Evolutionary conservation across 1,139 yeast species (phyloP).

Genomic region (Diutina sp.): DNA sequence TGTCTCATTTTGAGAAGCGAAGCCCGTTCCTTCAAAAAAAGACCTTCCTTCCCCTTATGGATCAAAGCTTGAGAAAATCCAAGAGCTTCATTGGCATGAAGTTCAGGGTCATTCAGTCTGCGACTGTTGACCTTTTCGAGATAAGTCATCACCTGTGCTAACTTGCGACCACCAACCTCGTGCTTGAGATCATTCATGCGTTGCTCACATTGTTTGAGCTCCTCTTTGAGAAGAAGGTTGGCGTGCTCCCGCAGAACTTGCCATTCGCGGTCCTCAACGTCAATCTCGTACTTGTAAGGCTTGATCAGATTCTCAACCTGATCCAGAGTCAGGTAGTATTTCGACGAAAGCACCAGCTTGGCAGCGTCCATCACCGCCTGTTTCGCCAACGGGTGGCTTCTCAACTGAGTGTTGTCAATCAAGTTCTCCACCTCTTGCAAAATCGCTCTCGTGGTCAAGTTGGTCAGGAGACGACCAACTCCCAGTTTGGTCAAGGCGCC

Average conservation of each 20-base stretch:
- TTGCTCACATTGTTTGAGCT: slow-evolving; percentile 67
- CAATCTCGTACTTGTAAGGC: slow-evolving; percentile 95
- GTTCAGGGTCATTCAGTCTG: slow-evolving; percentile 12
- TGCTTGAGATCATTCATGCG: slow-evolving; percentile 51
- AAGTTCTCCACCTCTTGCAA: slow-evolving; percentile 66
- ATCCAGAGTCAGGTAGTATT: slow-evolving; percentile 88
- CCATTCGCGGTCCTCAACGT: slow-evolving; percentile 95
- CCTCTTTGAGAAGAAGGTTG: slow-evolving; percentile 62
- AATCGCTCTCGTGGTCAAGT: slow-evolving; percentile 68
- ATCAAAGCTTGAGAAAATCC: slow-evolving; percentile 68
- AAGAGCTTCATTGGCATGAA: slow-evolving; percentile 45
- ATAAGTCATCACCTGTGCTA: slow-evolving; percentile 72
- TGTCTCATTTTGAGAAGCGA: slow-evolving; percentile 63
- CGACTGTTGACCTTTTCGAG: slow-evolving; percentile 38
- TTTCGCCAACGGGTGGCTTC: slow-evolving; percentile 75
- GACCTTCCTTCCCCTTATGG: slow-evolving; percentile 69
- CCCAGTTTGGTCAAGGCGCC: slow-evolving; percentile 84
- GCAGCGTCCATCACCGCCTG: slow-evolving; percentile 81
- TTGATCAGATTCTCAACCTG: slow-evolving; percentile 97
- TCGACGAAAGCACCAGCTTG: slow-evolving; percentile 56
- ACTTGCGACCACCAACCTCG: slow-evolving; percentile 70
- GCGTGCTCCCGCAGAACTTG: slow-evolving; percentile 68
- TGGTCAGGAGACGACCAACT: slow-evolving; percentile 81
- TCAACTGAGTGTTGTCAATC: slow-evolving; percentile 59
- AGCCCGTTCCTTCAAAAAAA: slow-evolving; percentile 70